A percentile compares a stretch with the other conserved stretches of the same genome.
phyloP scores from a whole-genome alignment of 1,284 basidiomycete species.

The Ganoderma sp. region DNA sequence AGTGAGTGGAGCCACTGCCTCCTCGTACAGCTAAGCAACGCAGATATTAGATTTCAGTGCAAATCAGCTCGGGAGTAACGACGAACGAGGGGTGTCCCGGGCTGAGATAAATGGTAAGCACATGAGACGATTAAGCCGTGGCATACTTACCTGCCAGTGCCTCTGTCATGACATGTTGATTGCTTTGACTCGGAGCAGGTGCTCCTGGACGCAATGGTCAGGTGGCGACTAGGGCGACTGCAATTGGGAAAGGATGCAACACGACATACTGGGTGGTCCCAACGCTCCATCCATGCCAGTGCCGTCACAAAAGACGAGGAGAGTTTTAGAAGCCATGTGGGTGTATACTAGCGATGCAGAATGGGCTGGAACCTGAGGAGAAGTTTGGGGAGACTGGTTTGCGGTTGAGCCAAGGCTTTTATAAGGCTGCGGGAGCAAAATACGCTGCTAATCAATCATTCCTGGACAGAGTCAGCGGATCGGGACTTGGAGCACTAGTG shows the following conservation, averaged over 20 bases:
- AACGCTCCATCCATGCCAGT: neutral
- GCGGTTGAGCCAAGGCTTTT: neutral
- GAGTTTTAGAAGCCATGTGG: neutral
- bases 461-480: neutral
- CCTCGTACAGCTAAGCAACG: neutral
- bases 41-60: neutral
- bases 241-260: neutral
- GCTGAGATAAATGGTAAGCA: neutral
- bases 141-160: neutral
- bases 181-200: neutral
- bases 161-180: neutral
- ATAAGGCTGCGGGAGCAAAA: neutral
- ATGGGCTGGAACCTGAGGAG: neutral
- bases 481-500: neutral
- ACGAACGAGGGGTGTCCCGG: neutral
- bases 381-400: neutral
- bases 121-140: neutral
- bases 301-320: neutral
- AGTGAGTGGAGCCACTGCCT: neutral
- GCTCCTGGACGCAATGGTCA: neutral
- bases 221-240: neutral
- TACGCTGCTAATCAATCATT: too few relatives aligned
- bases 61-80: neutral
- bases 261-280: neutral
- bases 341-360: neutral